phyloP scores from a whole-genome alignment of 176 grass and related monocot genomes.

The Aegilops umbellulata region DNA sequence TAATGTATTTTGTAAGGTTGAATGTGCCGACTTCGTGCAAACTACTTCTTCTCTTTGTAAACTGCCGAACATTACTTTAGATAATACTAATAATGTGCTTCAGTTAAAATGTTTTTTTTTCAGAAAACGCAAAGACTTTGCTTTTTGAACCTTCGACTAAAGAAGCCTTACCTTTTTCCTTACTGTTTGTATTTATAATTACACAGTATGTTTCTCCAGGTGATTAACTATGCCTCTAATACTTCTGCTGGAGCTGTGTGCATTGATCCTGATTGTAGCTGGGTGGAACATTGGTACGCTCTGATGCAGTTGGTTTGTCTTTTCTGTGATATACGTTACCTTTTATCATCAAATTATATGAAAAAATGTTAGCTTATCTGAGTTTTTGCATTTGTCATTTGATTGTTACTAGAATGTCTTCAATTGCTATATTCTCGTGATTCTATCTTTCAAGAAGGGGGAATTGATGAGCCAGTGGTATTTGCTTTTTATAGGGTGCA shows the following conservation, averaged over 20 bases:
- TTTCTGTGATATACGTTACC: slow-evolving; percentile 6
- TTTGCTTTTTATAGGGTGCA: slow-evolving; percentile 66
- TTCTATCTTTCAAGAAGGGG: slow-evolving; percentile 12
- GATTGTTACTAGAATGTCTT: neutral
- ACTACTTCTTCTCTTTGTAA: neutral
- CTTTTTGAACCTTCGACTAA: neutral
- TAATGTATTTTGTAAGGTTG: neutral
- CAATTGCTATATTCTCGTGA: neutral
- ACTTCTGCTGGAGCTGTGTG: slow-evolving; percentile 94
- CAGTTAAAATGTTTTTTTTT: neutral
- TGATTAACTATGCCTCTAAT: slow-evolving; percentile 83
- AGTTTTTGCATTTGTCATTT: neutral
- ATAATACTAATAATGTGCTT: neutral
- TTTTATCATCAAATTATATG: neutral
- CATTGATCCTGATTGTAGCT: slow-evolving; percentile 88
- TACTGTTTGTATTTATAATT: slow-evolving; percentile 17
- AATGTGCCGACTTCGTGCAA: neutral
- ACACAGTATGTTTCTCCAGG: slow-evolving; percentile 51
- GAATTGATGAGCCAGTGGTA: neutral
- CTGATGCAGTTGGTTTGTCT: slow-evolving; percentile 20
- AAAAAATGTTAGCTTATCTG: slow-evolving; percentile 12
- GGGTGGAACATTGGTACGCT: slow-evolving; percentile 94
- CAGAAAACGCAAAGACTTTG: no score
- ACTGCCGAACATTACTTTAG: neutral
- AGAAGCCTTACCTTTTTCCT: neutral